A percentile compares a stretch with the other conserved stretches of the same genome.
phyloP scores from a whole-genome alignment of 345 rosid genomes.

The Gossypium thurberi region DNA sequence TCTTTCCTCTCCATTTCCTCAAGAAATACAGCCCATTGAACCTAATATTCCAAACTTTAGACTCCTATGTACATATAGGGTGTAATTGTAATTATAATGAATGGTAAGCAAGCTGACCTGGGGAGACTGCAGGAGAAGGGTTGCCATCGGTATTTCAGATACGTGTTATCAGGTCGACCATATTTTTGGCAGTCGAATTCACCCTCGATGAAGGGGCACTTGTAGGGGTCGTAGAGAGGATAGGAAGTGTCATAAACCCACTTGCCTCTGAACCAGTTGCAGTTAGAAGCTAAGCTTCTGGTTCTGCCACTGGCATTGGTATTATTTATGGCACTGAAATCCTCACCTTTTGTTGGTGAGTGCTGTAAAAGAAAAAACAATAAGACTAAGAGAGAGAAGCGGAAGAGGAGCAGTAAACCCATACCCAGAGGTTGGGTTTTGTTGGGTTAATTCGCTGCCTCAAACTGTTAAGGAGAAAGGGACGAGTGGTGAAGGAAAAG shows the following conservation, averaged over 20 bases:
- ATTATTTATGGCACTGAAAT: not conserved
- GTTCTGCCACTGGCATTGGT: not conserved
- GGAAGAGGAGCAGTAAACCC: constrained; percentile 26
- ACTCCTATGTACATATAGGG: not conserved
- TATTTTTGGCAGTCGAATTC: constrained; percentile 50
- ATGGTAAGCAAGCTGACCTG: constrained; percentile 21
- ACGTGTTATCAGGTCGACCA: constrained; percentile 45
- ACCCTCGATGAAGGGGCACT: constrained; percentile 53
- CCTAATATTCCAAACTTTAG: constrained; percentile 19
- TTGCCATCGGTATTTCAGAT: constrained; percentile 61
- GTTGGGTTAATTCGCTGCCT: constrained; percentile 10
- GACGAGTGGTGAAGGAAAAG: constrained; percentile 21
- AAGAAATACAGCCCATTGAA: constrained; percentile 71
- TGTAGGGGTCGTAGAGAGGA: constrained; percentile 41
- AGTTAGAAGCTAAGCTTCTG: constrained; percentile 28
- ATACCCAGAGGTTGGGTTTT: constrained; percentile 22
- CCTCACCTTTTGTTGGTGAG: constrained; percentile 18
- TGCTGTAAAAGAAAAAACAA: not conserved
- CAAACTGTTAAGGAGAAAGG: not conserved
- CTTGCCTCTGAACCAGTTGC: constrained; percentile 47
- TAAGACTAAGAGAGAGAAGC: not conserved
- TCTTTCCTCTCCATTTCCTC: constrained; percentile 83
- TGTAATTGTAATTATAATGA: not conserved
- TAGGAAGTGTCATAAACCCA: constrained; percentile 53
- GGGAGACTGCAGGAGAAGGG: constrained; percentile 53